Percentiles rank a stretch among this genome's conserved stretches.
Evolutionary conservation across 805 yeast genomes (phyloP).

Genomic region (Saccharomycopsis lassenensis): DNA sequence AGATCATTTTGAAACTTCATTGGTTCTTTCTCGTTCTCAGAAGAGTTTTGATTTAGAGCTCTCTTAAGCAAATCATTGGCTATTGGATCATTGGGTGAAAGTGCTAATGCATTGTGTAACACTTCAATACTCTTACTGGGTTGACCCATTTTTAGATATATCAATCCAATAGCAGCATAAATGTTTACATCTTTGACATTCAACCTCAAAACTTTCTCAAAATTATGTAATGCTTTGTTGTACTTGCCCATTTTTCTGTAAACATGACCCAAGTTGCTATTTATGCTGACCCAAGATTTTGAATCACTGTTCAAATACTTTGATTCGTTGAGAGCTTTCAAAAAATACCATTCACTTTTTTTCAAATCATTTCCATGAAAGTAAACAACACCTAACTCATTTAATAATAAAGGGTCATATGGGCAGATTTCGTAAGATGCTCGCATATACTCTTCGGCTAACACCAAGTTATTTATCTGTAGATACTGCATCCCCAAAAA

Average conservation of each 20-base stretch:
- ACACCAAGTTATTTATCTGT: slow-evolving; percentile 68
- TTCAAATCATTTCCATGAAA: slow-evolving; percentile 62
- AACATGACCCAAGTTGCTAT: slow-evolving; percentile 82
- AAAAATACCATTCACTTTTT: slow-evolving; percentile 61
- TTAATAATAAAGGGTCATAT: slow-evolving; percentile 75
- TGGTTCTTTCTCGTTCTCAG: background rate
- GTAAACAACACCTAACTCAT: slow-evolving; percentile 87
- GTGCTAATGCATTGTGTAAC: slow-evolving; percentile 71
- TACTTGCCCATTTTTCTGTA: slow-evolving; percentile 55
- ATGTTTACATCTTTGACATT: slow-evolving; percentile 64
- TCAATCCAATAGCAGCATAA: slow-evolving; percentile 75
- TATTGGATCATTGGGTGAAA: slow-evolving; percentile 71
- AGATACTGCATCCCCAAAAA: slow-evolving; percentile 95
- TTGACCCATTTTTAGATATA: slow-evolving; percentile 61
- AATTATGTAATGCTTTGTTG: slow-evolving; percentile 61
- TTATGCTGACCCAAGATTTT: slow-evolving; percentile 75
- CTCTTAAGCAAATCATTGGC: slow-evolving; percentile 72
- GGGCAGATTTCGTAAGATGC: slow-evolving; percentile 71
- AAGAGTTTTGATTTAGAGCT: slow-evolving; percentile 44
- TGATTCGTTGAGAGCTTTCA: slow-evolving; percentile 62
- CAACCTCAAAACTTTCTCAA: slow-evolving; percentile 61
- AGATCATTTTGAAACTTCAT: slow-evolving; percentile 4
- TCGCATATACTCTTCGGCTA: slow-evolving; percentile 78
- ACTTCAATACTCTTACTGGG: slow-evolving; percentile 57
- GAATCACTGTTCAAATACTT: slow-evolving; percentile 64